phyloP scores from a whole-genome alignment of 192 early-diverging fungal genomes.

The Backusella westeae region DNA sequence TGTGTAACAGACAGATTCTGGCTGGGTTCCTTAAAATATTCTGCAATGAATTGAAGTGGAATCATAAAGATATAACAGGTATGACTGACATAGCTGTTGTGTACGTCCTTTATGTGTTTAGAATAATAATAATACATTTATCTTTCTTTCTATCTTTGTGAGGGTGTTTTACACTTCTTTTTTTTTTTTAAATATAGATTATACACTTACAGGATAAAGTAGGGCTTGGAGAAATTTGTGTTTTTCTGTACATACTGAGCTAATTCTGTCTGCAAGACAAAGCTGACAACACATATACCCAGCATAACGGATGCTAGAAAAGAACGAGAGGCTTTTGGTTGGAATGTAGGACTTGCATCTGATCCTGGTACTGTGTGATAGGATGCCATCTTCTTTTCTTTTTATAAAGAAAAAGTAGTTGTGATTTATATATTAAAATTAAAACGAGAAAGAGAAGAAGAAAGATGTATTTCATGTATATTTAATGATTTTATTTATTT shows the following conservation, averaged over 20 bases:
- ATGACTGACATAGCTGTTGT: conserved; percentile 40
- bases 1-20: neutral
- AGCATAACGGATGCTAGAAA: conserved; percentile 40
- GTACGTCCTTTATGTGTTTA: conserved; percentile 10
- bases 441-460: neutral
- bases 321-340: conserved; percentile 11
- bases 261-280: conserved; percentile 56
- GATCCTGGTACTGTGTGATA: conserved; percentile 14
- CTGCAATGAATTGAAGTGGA: conserved; percentile 37
- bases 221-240: conserved; percentile 57
- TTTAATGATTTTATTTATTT: neutral
- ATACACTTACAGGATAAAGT: conserved; percentile 55
- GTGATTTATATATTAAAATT: neutral
- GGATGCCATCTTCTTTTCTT: neutral
- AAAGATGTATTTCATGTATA: neutral
- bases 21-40: neutral
- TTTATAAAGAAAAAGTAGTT: neutral
- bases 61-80: conserved; percentile 39
- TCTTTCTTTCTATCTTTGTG: conserved; percentile 6
- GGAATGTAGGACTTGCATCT: neutral
- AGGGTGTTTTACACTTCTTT: conserved; percentile 11
- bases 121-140: conserved; percentile 19
- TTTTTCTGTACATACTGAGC: conserved; percentile 58
- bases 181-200: conserved; percentile 21
- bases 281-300: conserved; percentile 44